Evolutionary conservation across 768 basidiomycete genomes (phyloP), one percentile per base, ranked within the genome.

Genomic region (Auriscalpium vulgare): DNA sequence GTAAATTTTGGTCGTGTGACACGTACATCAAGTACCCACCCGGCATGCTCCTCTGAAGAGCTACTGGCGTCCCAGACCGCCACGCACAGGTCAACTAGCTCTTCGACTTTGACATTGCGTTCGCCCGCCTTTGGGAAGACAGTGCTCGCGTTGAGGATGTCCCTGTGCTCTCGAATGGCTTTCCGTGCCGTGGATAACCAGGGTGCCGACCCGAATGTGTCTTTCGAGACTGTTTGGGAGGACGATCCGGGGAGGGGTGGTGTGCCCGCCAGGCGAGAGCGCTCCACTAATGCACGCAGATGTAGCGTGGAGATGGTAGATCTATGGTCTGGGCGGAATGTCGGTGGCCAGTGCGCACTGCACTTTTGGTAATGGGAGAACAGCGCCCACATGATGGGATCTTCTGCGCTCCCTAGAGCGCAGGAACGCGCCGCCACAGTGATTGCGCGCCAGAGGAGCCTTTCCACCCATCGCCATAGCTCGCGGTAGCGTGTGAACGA

Each of bases 391-490:
- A 87, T 66, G 10, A 73, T 73, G 47, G 71, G 69, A 51, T 76
- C 72, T 48, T 74, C 71, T 10, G 66, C 66, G 55, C 64, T 61
- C 13, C 55, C 66, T 11, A 80, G 56, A 56, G 74, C 68, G 49
- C 71, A 72, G 0, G 71, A 69, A 13, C 77, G 76, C 3, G 89
- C 73, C 14, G 83, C 79, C 0, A 92, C 69, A 1, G 88, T 72
- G 45, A 89, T 77, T 2, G 84, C 84, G n/a, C 94, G 80, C 74
- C 88, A 88, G n/a, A 94, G 72, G 21, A 91, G 75, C 17, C 84
- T 78, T 62, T 95, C 91, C 3, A 81, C 75, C 88, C 90, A 94
- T 50, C 92, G 78, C 77, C 91, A 93, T 10, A 95, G 75, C 63
- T 97, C 94, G 8, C 87, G 85, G 54, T 88, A 83, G 47, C 78